Percentiles rank a stretch among this genome's conserved stretches.
Evolutionary conservation across 768 basidiomycete species (phyloP).

Genomic region (Tulasnella sp.): DNA sequence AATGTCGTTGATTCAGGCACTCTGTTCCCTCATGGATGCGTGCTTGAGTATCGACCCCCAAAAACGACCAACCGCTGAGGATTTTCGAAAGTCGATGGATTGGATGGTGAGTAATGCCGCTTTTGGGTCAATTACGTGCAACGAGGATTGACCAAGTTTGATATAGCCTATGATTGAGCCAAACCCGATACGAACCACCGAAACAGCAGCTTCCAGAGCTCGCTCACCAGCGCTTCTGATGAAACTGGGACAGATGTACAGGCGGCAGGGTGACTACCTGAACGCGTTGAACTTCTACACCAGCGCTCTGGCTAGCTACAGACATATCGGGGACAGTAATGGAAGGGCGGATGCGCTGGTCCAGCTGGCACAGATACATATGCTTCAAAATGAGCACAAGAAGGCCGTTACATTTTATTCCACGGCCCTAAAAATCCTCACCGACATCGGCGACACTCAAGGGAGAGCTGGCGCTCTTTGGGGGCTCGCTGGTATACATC

Average conservation of each 20-base stretch:
- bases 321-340: background rate
- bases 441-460: background rate
- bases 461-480: background rate
- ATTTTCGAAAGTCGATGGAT: background rate
- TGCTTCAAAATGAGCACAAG: background rate
- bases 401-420: background rate
- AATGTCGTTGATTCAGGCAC: background rate
- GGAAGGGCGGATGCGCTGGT: background rate
- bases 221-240: background rate
- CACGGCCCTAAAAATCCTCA: background rate
- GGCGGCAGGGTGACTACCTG: background rate
- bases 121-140: background rate
- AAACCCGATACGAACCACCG: background rate
- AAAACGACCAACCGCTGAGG: background rate
- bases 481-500: background rate
- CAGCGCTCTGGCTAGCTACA: background rate
- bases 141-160: background rate
- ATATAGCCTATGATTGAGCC: background rate
- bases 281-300: background rate
- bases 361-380: background rate
- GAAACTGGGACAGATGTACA: background rate
- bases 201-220: background rate
- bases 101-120: background rate
- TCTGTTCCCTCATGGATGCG: background rate
- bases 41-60: background rate